phyloP scores from a whole-genome alignment of 2,329 filamentous ascomycete species.

The Alternaria arbusti region DNA sequence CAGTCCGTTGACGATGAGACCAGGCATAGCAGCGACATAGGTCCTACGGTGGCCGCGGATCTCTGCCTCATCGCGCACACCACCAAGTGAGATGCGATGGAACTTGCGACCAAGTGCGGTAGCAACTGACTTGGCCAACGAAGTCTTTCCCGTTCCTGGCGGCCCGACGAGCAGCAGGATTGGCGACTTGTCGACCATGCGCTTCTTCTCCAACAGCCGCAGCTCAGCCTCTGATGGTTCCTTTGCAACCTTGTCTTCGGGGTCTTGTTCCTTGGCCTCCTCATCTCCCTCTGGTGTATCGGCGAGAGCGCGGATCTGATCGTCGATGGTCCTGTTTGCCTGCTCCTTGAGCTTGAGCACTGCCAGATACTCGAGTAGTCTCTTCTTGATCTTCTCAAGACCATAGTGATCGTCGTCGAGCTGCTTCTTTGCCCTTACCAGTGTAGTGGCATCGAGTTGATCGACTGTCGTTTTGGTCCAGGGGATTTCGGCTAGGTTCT shows the following conservation, averaged over 20 bases:
- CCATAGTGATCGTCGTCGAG: slow-evolving; percentile 97
- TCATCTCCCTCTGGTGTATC: slow-evolving; percentile 50
- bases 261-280: slow-evolving; percentile 48
- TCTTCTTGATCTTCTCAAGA: slow-evolving; percentile 95
- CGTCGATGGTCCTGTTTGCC: slow-evolving; percentile 81
- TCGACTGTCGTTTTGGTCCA: slow-evolving; percentile 88
- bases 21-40: slow-evolving; percentile 99
- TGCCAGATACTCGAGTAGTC: slow-evolving; percentile 91
- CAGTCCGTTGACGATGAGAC: slow-evolving; percentile 88
- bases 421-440: slow-evolving; percentile 82
- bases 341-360: slow-evolving; percentile 95
- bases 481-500: slow-evolving; percentile 91
- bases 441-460: slow-evolving; percentile 79
- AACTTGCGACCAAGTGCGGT: slow-evolving; percentile 93
- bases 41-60: slow-evolving; percentile 94
- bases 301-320: slow-evolving; percentile 69
- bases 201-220: slow-evolving; percentile 77
- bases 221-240: slow-evolving; percentile 62
- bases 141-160: slow-evolving; percentile 95
- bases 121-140: slow-evolving; percentile 89
- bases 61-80: slow-evolving; percentile 94
- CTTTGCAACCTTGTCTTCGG: slow-evolving; percentile 49
- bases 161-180: slow-evolving; percentile 93
- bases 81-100: slow-evolving; percentile 93
- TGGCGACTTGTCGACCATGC: slow-evolving; percentile 91